phyloP scores from a whole-genome alignment of 495 filamentous ascomycete genomes.

The Thermothielavioides terrestris region DNA sequence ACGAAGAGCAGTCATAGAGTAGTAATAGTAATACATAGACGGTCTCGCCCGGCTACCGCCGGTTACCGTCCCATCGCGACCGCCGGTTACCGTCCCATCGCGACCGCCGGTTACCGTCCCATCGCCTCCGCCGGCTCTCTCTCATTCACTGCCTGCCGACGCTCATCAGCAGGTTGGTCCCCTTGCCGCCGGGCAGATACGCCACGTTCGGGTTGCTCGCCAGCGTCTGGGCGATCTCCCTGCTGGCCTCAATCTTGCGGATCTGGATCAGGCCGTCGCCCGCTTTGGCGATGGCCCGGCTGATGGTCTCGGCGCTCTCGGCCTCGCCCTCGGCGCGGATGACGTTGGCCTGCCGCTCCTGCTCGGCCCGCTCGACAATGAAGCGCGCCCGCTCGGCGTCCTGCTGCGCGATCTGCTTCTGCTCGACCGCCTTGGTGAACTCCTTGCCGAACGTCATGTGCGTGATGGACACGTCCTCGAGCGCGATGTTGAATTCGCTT shows the following conservation, averaged over 20 bases:
- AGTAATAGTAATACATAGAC: constrained; percentile 26
- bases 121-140: neutral
- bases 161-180: constrained; percentile 50
- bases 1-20: constrained; percentile 21
- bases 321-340: constrained; percentile 97
- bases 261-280: constrained; percentile 94
- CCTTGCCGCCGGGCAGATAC: constrained; percentile 74
- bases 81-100: constrained; percentile 5
- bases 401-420: constrained; percentile 99
- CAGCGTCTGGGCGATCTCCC: constrained; percentile 89
- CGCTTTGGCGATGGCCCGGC: constrained; percentile 80
- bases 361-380: constrained; percentile 98
- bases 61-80: constrained; percentile 9
- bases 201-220: constrained; percentile 90
- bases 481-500: constrained; percentile 96
- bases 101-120: constrained; percentile 8
- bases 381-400: constrained; percentile 95
- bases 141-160: constrained; percentile 32
- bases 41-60: no score
- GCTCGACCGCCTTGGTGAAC: constrained; percentile 96
- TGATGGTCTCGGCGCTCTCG: constrained; percentile 90
- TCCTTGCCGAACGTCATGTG: constrained; percentile 99
- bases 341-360: constrained; percentile 96
- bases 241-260: constrained; percentile 90
- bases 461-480: constrained; percentile 98